A percentile compares a stretch with the other conserved stretches of the same genome.
phyloP scores from a whole-genome alignment of 768 basidiomycete species.

The Tremella yokohamensis region DNA sequence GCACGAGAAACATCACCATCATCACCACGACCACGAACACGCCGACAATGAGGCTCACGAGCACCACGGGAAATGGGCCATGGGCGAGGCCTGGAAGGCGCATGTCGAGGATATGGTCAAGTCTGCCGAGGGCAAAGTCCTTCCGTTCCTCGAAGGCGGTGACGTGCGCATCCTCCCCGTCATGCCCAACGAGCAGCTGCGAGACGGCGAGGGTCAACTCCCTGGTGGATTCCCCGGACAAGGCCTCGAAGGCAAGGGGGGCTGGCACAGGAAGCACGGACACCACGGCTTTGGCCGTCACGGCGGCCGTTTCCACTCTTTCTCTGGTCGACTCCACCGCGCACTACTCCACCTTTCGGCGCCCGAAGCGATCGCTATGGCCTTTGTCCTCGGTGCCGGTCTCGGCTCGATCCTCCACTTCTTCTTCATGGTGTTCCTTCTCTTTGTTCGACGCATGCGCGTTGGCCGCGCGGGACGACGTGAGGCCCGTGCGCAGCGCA shows the following conservation, averaged over 20 bases:
- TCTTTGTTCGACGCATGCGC: conserved; percentile 24
- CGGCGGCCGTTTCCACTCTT: conserved; percentile 6
- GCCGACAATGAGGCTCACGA: neutral
- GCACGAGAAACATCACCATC: neutral
- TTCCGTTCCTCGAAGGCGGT: conserved; percentile 21
- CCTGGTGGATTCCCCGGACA: neutral
- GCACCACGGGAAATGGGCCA: neutral
- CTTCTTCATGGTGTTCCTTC: conserved; percentile 36
- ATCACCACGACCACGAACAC: neutral
- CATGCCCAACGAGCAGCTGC: conserved; percentile 6
- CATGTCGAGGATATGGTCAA: conserved; percentile 15
- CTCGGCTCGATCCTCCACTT: conserved; percentile 38
- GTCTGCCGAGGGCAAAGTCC: conserved; percentile 4
- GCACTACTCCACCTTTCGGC: conserved; percentile 27
- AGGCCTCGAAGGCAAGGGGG: conserved; percentile 7
- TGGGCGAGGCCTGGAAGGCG: conserved; percentile 9
- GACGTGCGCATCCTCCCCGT: conserved; percentile 14
- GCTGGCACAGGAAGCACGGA: conserved; percentile 9
- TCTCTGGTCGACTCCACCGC: conserved; percentile 26
- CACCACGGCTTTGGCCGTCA: conserved; percentile 6
- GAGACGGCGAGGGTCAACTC: conserved; percentile 3
- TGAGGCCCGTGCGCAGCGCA: conserved; percentile 6
- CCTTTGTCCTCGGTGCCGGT: conserved; percentile 40
- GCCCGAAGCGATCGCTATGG: conserved; percentile 30
- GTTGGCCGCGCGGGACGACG: conserved; percentile 3